Evolutionary conservation across 2,329 filamentous ascomycete species (phyloP).

Genomic region (Fonsecaea monophora): DNA sequence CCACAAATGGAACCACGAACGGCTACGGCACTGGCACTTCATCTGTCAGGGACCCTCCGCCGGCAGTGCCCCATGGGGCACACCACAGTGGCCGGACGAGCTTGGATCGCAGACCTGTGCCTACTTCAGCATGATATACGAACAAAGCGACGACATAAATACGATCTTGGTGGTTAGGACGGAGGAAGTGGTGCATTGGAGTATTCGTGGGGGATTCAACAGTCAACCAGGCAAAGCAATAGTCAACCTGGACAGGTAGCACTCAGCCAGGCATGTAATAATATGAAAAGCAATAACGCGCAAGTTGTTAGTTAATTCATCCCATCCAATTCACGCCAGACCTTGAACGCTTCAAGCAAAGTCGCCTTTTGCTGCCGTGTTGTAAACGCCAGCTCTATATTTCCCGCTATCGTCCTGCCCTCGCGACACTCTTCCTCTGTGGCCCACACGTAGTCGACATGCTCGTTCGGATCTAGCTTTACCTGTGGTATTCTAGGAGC

Average conservation of each 20-base stretch:
- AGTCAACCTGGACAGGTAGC: neutral
- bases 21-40: conserved; percentile 16
- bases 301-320: neutral
- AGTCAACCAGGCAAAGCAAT: neutral
- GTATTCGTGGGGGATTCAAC: neutral
- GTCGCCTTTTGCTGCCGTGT: conserved; percentile 17
- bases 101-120: conserved; percentile 23
- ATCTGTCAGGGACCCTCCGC: conserved; percentile 3
- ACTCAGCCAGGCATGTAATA: neutral
- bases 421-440: conserved; percentile 45
- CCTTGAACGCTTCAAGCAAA: conserved; percentile 26
- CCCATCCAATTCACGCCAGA: conserved; percentile 1
- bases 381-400: conserved; percentile 28
- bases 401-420: conserved; percentile 13
- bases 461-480: conserved; percentile 45
- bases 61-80: conserved; percentile 12
- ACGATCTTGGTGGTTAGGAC: neutral
- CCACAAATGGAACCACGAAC: conserved; percentile 8
- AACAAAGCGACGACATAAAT: no score
- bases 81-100: conserved; percentile 13
- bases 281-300: neutral
- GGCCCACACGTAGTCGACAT: conserved; percentile 49
- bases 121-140: conserved; percentile 17
- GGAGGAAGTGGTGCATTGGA: neutral
- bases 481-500: conserved; percentile 31